Evolutionary conservation across 768 basidiomycete genomes (phyloP), one percentile per base, ranked within the genome.

Genomic region (Calocybe indica): DNA sequence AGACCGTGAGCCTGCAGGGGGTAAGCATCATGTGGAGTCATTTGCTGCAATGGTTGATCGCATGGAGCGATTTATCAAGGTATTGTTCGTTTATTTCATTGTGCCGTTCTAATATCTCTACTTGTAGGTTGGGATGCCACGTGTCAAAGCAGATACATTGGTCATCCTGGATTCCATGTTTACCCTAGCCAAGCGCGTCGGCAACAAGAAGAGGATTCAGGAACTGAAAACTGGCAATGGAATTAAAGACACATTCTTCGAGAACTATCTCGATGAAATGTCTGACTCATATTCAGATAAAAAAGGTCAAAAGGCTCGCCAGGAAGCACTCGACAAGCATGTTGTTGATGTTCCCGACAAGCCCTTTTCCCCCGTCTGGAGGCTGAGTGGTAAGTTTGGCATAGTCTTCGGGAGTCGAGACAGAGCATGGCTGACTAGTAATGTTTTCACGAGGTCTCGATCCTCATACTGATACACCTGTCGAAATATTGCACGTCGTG

Each of bases 401-500:
- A 1, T 39, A 50, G 34, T 9, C 45, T 15, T 9, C 13, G 12
- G 40, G 14, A 8, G 13, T 43, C 11, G 14, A 7, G 5, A 28
- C 36, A 14, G 31, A 49, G 28, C n/a, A 43, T n/a, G n/a, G n/a
- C n/a, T n/a, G n/a, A n/a, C n/a, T n/a, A n/a, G n/a, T n/a, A n/a
- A n/a, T n/a, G n/a, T n/a, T n/a, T n/a, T n/a, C 7, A 13, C 39
- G 45, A 74, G 73, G 61, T 3, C 49, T 76, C 0, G 66, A 78
- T 51, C 65, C 73, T 1, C 65, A 75, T 49, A 43, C 32, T 8
- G 73, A 75, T 49, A 71, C 73, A 1, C 72, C 73, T 2, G 68
- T 73, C 0, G 71, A 75, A 48, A 69, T 74, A 13, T 57, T 75
- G 0, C 74, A 76, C 52, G 66, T 69, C 3, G 55, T 74, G 15